These are phyloP conservation scores for Fusarium sp. DNA, from an alignment of 2,329 filamentous ascomycete genomes.

Conservation along the genomic window DNA sequence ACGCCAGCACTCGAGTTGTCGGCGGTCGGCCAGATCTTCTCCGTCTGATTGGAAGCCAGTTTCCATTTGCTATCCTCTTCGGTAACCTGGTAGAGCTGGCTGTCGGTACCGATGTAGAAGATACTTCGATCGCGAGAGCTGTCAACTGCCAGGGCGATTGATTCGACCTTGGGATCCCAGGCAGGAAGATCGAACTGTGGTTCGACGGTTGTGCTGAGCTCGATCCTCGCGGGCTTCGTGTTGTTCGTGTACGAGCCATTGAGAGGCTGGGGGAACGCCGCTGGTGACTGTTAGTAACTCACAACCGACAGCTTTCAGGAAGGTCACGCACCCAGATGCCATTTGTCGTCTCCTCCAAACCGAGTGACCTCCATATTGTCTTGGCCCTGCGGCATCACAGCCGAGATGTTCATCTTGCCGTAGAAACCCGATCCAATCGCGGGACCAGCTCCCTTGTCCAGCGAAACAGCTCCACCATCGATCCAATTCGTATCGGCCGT, in stretches of 20 bases:
- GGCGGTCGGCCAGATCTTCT: background rate
- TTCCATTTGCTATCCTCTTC: background rate
- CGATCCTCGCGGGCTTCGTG: background rate
- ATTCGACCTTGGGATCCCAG: background rate
- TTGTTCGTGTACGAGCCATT: background rate
- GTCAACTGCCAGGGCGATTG: background rate
- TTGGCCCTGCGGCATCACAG: background rate
- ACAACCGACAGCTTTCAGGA: background rate
- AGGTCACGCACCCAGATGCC: background rate
- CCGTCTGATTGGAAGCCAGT: background rate
- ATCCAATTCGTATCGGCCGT: background rate
- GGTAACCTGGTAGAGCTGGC: background rate
- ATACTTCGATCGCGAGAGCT: background rate
- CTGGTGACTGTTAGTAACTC: background rate
- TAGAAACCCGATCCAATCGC: background rate
- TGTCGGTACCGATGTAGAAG: conserved; percentile 1
- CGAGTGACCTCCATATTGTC: background rate
- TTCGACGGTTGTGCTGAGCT: background rate
- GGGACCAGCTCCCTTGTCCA: background rate
- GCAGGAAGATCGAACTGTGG: background rate
- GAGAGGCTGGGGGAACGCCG: background rate
- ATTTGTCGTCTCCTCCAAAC: background rate
- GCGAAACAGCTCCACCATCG: background rate
- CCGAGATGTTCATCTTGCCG: background rate
- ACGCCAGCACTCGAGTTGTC: background rate